Base-by-base conservation (phyloP, 139 green algal species). In the Asterochloris sp. region DNA sequence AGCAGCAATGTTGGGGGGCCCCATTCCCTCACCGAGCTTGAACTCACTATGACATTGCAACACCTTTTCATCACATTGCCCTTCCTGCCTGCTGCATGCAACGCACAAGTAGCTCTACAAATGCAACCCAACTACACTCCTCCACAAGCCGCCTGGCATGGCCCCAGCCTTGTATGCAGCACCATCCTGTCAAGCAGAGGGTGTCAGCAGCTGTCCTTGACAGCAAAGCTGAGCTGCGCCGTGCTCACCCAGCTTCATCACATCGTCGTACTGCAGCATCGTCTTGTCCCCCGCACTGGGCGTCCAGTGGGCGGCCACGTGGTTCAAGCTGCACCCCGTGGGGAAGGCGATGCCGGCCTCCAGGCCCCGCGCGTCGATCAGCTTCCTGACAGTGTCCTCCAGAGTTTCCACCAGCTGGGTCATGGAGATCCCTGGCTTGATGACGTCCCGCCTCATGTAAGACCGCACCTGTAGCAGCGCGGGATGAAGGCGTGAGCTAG, bases 241-340 rank as follows among this genome's bases (percentile, higher is more conserved):
- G 10, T 12, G 47, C 73, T 74, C 78, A 91, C 86, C 94, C 62
- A 99, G 85, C 91, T 99, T 99, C 95, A 99, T 99, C 14, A 99
- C 97, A 89, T 99, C 95, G 80, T 99, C 92, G 80, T 98, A 98
- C 74, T 94, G 80, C 84, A 99, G 91, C 81, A 99, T 96, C 27
- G 97, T 99, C 85, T 98, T 97, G 90, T 99, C 97, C 6, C 96
- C 96, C 0, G 87, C 88, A 86, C 99, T 99, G 76, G 97, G 97
- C 19, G 97, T 99, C 92, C 93, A 99, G 90, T 99, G 97, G 19
- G 97, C 97, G 0, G 97, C 97, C 54, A 99, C 93, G 79, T 95
- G 92, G 86, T 99, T 98, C 60, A 99, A 87, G 14, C 90, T 96
- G 93, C 97, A 99, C 73, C 97, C 95, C 14, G 95, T 97, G 78